Conservation (phyloP, 176 grass and related monocot genomes). For the Oryza longistaminata region DNA sequence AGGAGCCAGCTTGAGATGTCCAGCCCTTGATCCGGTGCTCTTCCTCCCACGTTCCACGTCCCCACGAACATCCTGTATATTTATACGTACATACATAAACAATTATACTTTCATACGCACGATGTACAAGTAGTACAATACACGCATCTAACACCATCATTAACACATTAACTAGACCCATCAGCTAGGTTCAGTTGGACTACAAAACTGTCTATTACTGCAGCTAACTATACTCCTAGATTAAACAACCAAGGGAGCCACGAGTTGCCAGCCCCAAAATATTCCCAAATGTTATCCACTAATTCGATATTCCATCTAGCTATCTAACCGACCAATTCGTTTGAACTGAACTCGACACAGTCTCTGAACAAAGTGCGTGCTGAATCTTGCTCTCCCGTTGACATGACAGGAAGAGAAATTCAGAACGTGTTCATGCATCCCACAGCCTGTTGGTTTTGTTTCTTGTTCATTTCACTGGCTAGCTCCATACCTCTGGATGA, state of each 20-base stretch:
- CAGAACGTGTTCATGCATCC: neutral
- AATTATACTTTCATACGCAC: neutral
- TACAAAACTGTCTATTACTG: constrained; percentile 7
- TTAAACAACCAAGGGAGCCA: neutral
- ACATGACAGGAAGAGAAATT: neutral
- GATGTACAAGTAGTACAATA: neutral
- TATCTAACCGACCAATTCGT: neutral
- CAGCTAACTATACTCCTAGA: neutral
- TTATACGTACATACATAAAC: neutral
- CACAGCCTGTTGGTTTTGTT: neutral
- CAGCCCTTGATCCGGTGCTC: constrained; percentile 51
- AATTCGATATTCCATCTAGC: neutral
- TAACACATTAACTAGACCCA: neutral
- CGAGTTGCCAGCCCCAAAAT: constrained; percentile 19
- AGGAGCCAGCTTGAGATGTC: constrained; percentile 68
- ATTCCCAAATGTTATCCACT: constrained; percentile 18
- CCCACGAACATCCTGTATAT: constrained; percentile 63
- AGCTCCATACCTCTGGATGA: neutral
- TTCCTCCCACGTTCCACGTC: constrained; percentile 94
- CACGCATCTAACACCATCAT: constrained; percentile 23
- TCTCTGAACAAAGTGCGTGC: neutral
- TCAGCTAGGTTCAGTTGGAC: neutral
- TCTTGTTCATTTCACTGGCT: neutral
- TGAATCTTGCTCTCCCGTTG: neutral
- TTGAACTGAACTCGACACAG: neutral